These are phyloP conservation scores for Pseudogymnoascus sp. DNA, from an alignment of 2,329 filamentous ascomycete species.

Conservation along the genomic window DNA sequence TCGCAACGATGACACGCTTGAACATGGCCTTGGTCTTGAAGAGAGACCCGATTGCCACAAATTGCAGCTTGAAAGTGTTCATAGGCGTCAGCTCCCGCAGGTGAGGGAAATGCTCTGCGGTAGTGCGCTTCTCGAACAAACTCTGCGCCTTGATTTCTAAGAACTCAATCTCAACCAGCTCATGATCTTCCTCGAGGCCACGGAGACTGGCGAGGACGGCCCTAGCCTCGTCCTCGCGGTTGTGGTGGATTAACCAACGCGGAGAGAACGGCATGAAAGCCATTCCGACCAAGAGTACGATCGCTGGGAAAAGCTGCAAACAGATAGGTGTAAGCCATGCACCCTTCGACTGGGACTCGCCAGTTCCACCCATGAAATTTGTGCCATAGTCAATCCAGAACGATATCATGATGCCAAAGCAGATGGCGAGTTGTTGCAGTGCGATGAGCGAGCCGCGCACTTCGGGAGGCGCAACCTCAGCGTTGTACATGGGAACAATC, in stretches of 20 bases:
- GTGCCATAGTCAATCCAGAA: slow-evolving; percentile 58
- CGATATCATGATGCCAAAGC: slow-evolving; percentile 48
- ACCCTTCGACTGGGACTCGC: slow-evolving; percentile 52
- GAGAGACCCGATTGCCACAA: slow-evolving; percentile 58
- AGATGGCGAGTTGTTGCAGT: slow-evolving; percentile 59
- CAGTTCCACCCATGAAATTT: slow-evolving; percentile 61
- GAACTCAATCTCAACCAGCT: slow-evolving; percentile 68
- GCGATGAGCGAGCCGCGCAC: slow-evolving; percentile 61
- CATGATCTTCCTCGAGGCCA: slow-evolving; percentile 53
- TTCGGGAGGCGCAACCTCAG: slow-evolving; percentile 54
- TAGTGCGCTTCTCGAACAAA: slow-evolving; percentile 67
- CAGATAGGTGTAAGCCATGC: slow-evolving; percentile 71
- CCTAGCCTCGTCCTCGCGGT: slow-evolving; percentile 62
- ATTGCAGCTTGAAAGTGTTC: slow-evolving; percentile 65
- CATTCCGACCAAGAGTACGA: slow-evolving; percentile 64
- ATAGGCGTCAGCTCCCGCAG: slow-evolving; percentile 52
- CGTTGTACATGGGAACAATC: slow-evolving; percentile 52
- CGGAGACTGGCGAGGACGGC: slow-evolving; percentile 58
- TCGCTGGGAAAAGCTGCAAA: slow-evolving; percentile 62
- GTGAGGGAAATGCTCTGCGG: slow-evolving; percentile 62
- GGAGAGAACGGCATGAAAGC: slow-evolving; percentile 75
- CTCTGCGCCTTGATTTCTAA: slow-evolving; percentile 79
- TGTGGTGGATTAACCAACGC: slow-evolving; percentile 67
- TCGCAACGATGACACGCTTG: slow-evolving; percentile 57
- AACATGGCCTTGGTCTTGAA: slow-evolving; percentile 63